Evolutionary conservation across 139 green algal genomes (phyloP).

Genomic region (Ulvella scutata): DNA sequence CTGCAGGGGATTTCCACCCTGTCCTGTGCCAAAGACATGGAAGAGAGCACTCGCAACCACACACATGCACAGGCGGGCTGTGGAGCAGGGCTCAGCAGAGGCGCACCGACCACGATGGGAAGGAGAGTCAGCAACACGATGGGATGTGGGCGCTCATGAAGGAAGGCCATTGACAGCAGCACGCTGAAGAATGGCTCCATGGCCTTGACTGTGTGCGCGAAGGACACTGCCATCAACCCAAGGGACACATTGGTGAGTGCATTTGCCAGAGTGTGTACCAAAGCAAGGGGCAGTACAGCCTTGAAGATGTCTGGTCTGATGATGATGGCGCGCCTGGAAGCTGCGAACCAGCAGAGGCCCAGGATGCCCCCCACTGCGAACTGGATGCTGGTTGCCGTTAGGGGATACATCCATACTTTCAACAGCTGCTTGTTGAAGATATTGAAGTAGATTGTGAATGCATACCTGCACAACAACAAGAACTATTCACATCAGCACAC

Average conservation of each 20-base stretch:
- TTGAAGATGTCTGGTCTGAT: slow-evolving; percentile 19
- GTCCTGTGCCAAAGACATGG: too few species aligned
- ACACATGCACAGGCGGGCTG: too few species aligned
- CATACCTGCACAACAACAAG: slow-evolving; percentile 49
- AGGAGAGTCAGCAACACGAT: slow-evolving; percentile 61
- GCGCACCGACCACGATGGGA: slow-evolving; percentile 61
- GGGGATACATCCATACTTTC: slow-evolving; percentile 70
- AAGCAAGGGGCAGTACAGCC: slow-evolving; percentile 74
- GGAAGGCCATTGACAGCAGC: slow-evolving; percentile 66
- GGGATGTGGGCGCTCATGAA: slow-evolving; percentile 51
- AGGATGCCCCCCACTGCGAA: slow-evolving; percentile 64
- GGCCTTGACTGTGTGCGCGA: slow-evolving; percentile 99
- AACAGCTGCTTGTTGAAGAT: slow-evolving; percentile 88
- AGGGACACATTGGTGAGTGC: slow-evolving; percentile 92
- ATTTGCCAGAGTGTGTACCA: slow-evolving; percentile 93
- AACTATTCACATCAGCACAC: background rate
- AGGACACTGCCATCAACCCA: slow-evolving; percentile 88
- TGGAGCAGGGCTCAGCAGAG: background rate
- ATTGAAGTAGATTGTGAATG: slow-evolving; percentile 98
- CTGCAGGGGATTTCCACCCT: too few species aligned
- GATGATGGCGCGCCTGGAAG: background rate
- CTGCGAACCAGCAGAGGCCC: slow-evolving; percentile 9
- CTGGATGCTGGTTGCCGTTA: slow-evolving; percentile 78
- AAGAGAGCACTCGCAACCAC: too few species aligned
- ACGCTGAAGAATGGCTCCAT: slow-evolving; percentile 95